A percentile compares a stretch with the other conserved stretches of the same genome.
These are phyloP conservation scores for Aquanectria penicillioides DNA, from an alignment of 2,329 filamentous ascomycete species.

Conservation along the genomic window DNA sequence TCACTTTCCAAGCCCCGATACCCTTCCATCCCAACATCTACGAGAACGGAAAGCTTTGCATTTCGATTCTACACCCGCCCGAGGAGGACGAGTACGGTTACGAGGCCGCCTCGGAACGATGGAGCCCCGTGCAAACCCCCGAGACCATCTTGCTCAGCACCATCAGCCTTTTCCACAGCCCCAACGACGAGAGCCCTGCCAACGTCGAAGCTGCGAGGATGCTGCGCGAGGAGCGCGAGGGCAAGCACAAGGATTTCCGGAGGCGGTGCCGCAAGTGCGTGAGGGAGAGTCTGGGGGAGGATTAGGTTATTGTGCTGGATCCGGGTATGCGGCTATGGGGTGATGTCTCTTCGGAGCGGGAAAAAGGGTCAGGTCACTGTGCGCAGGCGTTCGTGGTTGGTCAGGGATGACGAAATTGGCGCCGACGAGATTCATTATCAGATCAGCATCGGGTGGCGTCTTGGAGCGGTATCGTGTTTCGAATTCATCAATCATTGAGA, in stretches of 20 bases:
- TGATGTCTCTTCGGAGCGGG: neutral
- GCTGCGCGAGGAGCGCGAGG: conserved; percentile 80
- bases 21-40: conserved; percentile 97
- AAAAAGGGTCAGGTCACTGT: conserved; percentile 4
- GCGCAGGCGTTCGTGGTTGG: conserved; percentile 24
- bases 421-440: conserved; percentile 15
- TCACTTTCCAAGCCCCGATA: conserved; percentile 86
- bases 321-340: neutral
- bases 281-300: conserved; percentile 81
- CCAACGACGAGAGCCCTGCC: conserved; percentile 94
- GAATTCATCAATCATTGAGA: conserved; percentile 16
- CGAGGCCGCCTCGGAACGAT: conserved; percentile 88
- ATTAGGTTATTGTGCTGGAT: conserved; percentile 48
- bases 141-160: conserved; percentile 94
- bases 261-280: conserved; percentile 82
- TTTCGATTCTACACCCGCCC: conserved; percentile 95
- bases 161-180: conserved; percentile 90
- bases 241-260: conserved; percentile 76
- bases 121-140: conserved; percentile 93
- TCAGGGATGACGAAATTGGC: conserved; percentile 18
- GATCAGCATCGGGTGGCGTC: conserved; percentile 34
- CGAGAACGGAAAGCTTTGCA: conserved; percentile 87
- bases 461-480: conserved; percentile 31
- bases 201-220: conserved; percentile 93
- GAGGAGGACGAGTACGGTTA: conserved; percentile 96